Percentiles rank a stretch among this genome's conserved stretches.
Evolutionary conservation across 2,329 filamentous ascomycete species (phyloP).

Genomic region (Botrytis sinoallii): DNA sequence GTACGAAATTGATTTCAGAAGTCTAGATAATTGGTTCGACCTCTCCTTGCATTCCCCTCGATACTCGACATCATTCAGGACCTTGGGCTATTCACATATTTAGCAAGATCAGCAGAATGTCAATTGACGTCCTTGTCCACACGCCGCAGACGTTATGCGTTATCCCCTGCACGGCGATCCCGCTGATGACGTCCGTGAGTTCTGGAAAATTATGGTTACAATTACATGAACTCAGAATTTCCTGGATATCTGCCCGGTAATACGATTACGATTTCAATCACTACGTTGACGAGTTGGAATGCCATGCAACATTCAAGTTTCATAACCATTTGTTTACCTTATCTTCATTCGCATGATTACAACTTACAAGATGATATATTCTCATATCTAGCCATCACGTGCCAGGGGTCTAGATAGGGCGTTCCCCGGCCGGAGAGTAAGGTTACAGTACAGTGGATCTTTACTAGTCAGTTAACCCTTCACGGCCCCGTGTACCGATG

Average conservation of each 20-base stretch:
- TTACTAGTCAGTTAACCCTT: background rate
- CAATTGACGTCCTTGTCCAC: background rate
- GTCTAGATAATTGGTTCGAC: background rate
- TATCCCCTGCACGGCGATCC: constrained; percentile 3
- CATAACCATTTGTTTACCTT: background rate
- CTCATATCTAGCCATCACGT: constrained; percentile 15
- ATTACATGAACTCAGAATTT: background rate
- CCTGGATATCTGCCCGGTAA: background rate
- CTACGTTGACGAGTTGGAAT: background rate
- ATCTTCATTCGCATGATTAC: background rate
- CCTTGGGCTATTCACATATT: background rate
- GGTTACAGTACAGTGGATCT: constrained; percentile 2
- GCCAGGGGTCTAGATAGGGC: constrained; percentile 14
- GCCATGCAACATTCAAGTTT: background rate
- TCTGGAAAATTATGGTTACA: background rate
- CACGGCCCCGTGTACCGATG: background rate
- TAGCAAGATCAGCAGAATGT: background rate
- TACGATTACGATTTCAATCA: background rate
- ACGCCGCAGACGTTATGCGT: background rate
- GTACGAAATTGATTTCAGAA: background rate
- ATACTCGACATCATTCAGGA: background rate
- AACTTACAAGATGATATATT: background rate
- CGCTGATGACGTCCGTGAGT: background rate
- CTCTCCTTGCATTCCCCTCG: background rate
- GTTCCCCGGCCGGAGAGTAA: constrained; percentile 7